Conservation (phyloP, 2,329 filamentous ascomycete genomes). For the Pyricularia grisea region DNA sequence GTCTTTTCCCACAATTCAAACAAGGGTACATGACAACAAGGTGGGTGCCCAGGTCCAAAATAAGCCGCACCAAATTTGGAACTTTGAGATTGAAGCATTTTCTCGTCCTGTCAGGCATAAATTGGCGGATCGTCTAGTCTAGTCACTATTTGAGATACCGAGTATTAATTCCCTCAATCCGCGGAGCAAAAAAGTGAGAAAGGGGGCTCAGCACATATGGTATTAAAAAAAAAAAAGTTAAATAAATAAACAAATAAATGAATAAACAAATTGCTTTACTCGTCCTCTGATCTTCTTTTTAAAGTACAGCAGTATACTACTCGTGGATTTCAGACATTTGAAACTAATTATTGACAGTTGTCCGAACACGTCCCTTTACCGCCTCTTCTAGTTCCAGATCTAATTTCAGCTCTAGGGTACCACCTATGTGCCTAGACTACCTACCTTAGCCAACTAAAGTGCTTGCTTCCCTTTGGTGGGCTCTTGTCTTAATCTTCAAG, state of each 20-base stretch:
- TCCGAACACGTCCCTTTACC: not conserved
- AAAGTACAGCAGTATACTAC: too few species aligned
- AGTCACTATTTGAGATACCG: not conserved
- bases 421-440: not conserved
- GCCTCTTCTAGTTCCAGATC: not conserved
- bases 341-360: not conserved
- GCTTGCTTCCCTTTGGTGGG: not conserved
- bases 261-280: too few species aligned
- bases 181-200: not conserved
- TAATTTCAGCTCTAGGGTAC: not conserved
- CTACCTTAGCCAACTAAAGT: not conserved
- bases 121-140: not conserved
- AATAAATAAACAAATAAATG: too few species aligned
- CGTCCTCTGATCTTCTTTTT: not conserved
- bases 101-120: not conserved
- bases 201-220: not conserved
- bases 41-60: not conserved
- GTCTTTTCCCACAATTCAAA: not conserved
- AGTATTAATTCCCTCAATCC: not conserved
- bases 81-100: not conserved
- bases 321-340: not conserved
- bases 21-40: not conserved
- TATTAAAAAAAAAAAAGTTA: too few species aligned
- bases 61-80: not conserved
- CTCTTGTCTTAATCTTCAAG: not conserved